Percentiles rank a stretch among this genome's conserved stretches.
Conservation (phyloP, 306 rosid species). For the Abrus precatorius region DNA sequence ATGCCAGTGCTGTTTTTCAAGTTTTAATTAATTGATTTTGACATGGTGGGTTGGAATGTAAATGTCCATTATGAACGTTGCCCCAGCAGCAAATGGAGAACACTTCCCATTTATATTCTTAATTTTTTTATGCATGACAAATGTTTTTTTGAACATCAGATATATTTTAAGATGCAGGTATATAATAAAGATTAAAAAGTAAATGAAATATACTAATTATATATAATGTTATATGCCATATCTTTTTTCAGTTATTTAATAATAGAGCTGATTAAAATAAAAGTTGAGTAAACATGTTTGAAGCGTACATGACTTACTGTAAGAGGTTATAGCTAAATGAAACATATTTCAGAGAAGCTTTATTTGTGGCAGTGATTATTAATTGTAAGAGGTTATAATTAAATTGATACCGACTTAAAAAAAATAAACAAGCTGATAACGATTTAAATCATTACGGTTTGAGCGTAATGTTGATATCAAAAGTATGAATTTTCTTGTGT, state of each 20-base stretch:
- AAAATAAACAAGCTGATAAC: background rate
- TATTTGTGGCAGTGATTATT: background rate
- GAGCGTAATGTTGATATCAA: background rate
- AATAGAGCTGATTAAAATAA: too few relatives aligned
- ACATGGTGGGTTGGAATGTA: slow-evolving; percentile 15
- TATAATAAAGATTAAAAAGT: too few relatives aligned
- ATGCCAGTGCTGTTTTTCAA: background rate
- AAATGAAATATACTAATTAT: too few relatives aligned
- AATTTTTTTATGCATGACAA: too few relatives aligned
- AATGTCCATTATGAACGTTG: slow-evolving; percentile 14
- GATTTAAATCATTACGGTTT: background rate
- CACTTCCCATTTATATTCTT: background rate
- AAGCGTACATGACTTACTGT: too few relatives aligned
- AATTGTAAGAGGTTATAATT: background rate
- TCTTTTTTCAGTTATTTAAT: too few relatives aligned
- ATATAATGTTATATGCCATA: too few relatives aligned
- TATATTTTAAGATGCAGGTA: too few relatives aligned
- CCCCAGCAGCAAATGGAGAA: slow-evolving; percentile 16
- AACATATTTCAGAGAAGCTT: background rate
- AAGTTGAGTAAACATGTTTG: background rate
- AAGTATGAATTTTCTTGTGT: slow-evolving; percentile 9
- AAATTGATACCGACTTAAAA: background rate
- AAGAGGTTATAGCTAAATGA: too few relatives aligned
- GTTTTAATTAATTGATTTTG: slow-evolving; percentile 34
- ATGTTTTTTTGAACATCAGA: too few relatives aligned